These are phyloP conservation scores for Aspergillus viridinutans DNA, from an alignment of 2,329 filamentous ascomycete species.

Conservation along the genomic window DNA sequence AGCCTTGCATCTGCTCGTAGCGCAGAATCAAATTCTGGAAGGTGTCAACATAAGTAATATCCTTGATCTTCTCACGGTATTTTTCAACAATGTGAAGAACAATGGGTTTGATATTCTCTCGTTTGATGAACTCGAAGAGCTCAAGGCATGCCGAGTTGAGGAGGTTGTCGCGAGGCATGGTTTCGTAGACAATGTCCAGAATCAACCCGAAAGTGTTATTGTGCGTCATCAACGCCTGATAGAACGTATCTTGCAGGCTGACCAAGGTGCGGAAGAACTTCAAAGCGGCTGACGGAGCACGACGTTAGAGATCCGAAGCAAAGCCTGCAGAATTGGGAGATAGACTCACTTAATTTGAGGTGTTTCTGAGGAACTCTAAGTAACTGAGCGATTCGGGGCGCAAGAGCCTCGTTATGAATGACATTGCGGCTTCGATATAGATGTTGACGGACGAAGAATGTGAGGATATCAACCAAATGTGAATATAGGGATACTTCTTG, in stretches of 20 bases:
- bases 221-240: conserved; percentile 77
- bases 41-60: conserved; percentile 76
- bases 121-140: conserved; percentile 85
- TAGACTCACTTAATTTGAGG: conserved; percentile 71
- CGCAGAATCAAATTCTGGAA: conserved; percentile 71
- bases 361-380: conserved; percentile 84
- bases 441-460: conserved; percentile 90
- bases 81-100: conserved; percentile 80
- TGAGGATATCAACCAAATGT: conserved; percentile 87
- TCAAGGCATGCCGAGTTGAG: conserved; percentile 92
- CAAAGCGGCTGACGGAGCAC: conserved; percentile 61
- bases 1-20: conserved; percentile 75
- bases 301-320: neutral
- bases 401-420: conserved; percentile 73
- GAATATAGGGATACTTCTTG: conserved; percentile 86
- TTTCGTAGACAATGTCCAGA: conserved; percentile 75
- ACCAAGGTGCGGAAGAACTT: conserved; percentile 91
- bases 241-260: conserved; percentile 83
- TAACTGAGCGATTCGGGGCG: conserved; percentile 75
- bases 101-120: conserved; percentile 74
- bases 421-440: conserved; percentile 82
- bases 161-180: conserved; percentile 87
- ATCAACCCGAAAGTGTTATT: conserved; percentile 80
- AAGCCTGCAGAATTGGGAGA: neutral
- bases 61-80: conserved; percentile 71